Base-by-base conservation (phyloP, 306 rosid species). In the Prinsepia uniflora region DNA sequence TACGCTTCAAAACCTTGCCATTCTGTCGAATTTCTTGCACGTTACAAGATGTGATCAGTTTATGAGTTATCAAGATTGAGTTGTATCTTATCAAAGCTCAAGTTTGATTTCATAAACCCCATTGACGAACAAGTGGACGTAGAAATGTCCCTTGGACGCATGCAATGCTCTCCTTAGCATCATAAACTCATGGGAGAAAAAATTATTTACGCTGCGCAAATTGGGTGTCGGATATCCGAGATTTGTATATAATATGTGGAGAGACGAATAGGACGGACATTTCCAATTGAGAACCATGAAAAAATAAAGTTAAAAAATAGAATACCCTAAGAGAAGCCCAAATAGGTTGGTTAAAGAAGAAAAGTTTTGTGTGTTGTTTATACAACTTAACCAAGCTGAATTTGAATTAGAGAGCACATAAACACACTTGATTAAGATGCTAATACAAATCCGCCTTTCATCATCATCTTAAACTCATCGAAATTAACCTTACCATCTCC, bases 401-500 rank as follows among this genome's bases (percentile, higher is more conserved):
- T 22, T 6, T 46, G 56, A n/a, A 18, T 24, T 24, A 39, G 54
- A 53, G 20, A 43, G 22, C 61, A 52, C 36, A 30, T 30, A 30
- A 30, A 30, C 36, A 36, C 10, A 11, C 61, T 42, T 39, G 13
- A 73, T 8, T 72, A 81, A 42, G 76, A 39, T 0, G 79, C 54
- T 7, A 80, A 52, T 19, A 75, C 43, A 75, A 83, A 80, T 3
- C 34, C 82, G 22, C 56, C 79, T 39, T 75, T 86, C 98, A 91
- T 91, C 97, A 90, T 92, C 75, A 1, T 81, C 91, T 90, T 92
- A 64, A 92, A 92, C 86, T 92, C 98, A 0, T 82, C 67, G 58
- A 90, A 92, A 78, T 92, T 87, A 4, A 92, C 96, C 96, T 79
- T 88, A 1, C 98, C 98, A 86, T 92, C 98, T 2, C 98, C 98